These are phyloP conservation scores for Scortechinia acanthostroma DNA, from an alignment of 2,329 filamentous ascomycete species.

Conservation along the genomic window DNA sequence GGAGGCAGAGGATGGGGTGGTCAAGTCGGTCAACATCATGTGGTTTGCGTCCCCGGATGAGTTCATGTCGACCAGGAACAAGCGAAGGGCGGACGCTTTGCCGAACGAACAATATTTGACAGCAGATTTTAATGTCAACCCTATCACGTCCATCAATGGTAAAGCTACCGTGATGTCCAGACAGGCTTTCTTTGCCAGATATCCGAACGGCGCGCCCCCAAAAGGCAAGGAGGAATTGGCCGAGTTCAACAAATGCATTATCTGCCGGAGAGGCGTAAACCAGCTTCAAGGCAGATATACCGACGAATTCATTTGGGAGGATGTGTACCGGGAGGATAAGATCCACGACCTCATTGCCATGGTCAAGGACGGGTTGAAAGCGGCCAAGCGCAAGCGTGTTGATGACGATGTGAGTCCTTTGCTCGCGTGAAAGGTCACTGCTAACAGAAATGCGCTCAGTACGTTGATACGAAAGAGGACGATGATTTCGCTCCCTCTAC, in stretches of 20 bases:
- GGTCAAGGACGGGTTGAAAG: slow-evolving; percentile 68
- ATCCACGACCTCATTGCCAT: slow-evolving; percentile 59
- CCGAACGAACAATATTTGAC: slow-evolving; percentile 90
- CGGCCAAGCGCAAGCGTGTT: slow-evolving; percentile 43
- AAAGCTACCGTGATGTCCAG: slow-evolving; percentile 76
- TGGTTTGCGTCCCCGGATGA: slow-evolving; percentile 84
- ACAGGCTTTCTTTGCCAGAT: slow-evolving; percentile 56
- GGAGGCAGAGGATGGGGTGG: slow-evolving; percentile 33
- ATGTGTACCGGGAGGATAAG: slow-evolving; percentile 64
- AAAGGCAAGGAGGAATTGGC: slow-evolving; percentile 45
- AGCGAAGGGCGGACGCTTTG: slow-evolving; percentile 74
- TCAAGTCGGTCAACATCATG: slow-evolving; percentile 78
- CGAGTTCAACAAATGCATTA: slow-evolving; percentile 77
- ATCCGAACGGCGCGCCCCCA: slow-evolving; percentile 71
- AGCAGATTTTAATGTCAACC: slow-evolving; percentile 78
- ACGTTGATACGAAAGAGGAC: slow-evolving; percentile 16
- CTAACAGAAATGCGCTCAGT: slow-evolving; percentile 11
- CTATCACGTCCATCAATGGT: slow-evolving; percentile 82
- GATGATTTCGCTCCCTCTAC: slow-evolving; percentile 33
- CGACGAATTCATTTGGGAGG: slow-evolving; percentile 85
- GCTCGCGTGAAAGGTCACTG: slow-evolving; percentile 20
- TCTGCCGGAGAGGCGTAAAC: slow-evolving; percentile 85
- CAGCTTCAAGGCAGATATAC: slow-evolving; percentile 85
- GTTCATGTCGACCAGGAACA: slow-evolving; percentile 77
- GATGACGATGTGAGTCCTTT: slow-evolving; percentile 13